Evolutionary conservation across 148 eudicot genomes (phyloP).

Genomic region (Dysphania ambrosioides): DNA sequence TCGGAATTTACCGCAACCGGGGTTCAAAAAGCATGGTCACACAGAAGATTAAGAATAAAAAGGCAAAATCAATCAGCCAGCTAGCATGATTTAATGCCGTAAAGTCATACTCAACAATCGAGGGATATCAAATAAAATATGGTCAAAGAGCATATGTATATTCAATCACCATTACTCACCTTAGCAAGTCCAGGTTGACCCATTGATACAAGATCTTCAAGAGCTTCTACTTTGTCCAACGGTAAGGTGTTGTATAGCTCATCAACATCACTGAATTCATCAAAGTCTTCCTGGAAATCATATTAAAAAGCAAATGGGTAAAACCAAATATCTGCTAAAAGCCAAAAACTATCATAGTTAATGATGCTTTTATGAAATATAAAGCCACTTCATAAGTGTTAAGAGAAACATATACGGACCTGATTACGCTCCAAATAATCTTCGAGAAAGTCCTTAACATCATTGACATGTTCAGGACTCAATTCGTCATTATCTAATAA

Average conservation of each 20-base stretch:
- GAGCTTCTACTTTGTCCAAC: conserved; percentile 90
- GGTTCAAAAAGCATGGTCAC: conserved; percentile 29
- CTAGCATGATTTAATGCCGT: conserved; percentile 5
- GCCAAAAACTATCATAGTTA: neutral
- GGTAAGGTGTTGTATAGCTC: conserved; percentile 86
- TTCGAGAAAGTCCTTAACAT: conserved; percentile 89
- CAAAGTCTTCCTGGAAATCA: conserved; percentile 79
- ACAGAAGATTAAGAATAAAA: conserved; percentile 25
- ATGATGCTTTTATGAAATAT: neutral
- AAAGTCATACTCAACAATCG: conserved; percentile 20
- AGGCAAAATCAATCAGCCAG: conserved; percentile 30
- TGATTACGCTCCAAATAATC: conserved; percentile 98
- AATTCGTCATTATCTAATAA: conserved; percentile 87
- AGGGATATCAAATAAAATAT: neutral
- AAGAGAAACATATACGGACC: conserved; percentile 35
- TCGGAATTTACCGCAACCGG: conserved; percentile 18
- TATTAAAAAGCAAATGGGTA: conserved; percentile 11
- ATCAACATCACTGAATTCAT: conserved; percentile 92
- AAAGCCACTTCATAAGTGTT: neutral
- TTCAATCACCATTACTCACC: conserved; percentile 39
- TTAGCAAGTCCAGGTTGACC: conserved; percentile 75
- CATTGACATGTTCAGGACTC: conserved; percentile 96
- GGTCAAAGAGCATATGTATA: neutral
- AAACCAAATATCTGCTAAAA: neutral
- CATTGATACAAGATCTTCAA: conserved; percentile 87